Evolutionary conservation across 2,329 filamentous ascomycete genomes (phyloP), one percentile per base, ranked within the genome.

Genomic region (Gyromitra esculenta): DNA sequence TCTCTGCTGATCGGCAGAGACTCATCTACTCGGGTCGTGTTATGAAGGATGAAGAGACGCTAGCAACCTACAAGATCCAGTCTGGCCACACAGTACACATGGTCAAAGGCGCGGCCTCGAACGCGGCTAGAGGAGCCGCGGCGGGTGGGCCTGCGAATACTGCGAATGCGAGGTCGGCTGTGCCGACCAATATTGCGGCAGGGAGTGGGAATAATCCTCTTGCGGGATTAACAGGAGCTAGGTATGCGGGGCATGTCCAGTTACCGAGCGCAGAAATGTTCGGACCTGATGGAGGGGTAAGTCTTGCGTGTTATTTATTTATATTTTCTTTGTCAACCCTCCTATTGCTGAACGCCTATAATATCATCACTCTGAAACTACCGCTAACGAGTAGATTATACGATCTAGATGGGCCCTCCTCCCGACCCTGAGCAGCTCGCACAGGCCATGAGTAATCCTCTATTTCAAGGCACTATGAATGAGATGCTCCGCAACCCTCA

Each of bases 11-110:
- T 82, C 90, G 94, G 80, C 95, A 98, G 85, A 92, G 96, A 77
- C 87, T 99, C 79, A 99, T 99, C 85, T 99, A 98, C 87, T 97
- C 95, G 5, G 96, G 96, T 68, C 91, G 95, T 77, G 95, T 99
- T 77, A 90, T 99, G 86, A 99, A 98, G 86, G 96, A 99, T 83
- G 90, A 91, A 75, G 95, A 99, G 81, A 91, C 92, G 0, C 86
- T 99, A 56, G 89, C 88, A 79, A 89, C 89, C 73, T 96, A 96
- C 86, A 98, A 97, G 87, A 94, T 99, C 84, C 97, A 97, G 87
- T 88, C 93, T 79, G 94, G 94, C 79, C 96, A 98, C 84, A 98
- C 95, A 18, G 90, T 99, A 81, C 96, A 99, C 84, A 89, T 99
- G 81, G 96, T 99, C 81, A 97, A 97, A 87, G 96, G 94, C 83